Evolutionary conservation across 2,329 filamentous ascomycete genomes (phyloP).

Genomic region (Penicillium sclerotiorum): DNA sequence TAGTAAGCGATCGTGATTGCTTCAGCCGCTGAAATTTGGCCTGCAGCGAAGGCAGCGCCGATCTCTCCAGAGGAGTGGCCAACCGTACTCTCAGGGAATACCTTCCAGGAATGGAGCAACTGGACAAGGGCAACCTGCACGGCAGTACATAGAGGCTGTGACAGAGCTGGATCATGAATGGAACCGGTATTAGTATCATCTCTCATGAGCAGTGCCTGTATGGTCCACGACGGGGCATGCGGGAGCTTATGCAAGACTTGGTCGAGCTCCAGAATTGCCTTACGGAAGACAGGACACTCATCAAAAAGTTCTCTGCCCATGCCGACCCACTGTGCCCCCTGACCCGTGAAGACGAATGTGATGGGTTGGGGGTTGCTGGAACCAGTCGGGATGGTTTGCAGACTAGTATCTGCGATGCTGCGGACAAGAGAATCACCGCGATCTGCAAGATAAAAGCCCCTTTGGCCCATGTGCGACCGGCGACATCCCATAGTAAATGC

Average conservation of each 20-base stretch:
- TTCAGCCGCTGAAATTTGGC: conserved; percentile 18
- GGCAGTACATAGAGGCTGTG: conserved; percentile 37
- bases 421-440: too few species aligned
- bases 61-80: conserved; percentile 44
- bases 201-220: conserved; percentile 11
- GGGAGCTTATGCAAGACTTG: conserved; percentile 5
- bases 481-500: too few species aligned
- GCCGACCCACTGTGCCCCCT: conserved; percentile 39
- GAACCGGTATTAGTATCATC: neutral
- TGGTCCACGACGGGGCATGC: neutral
- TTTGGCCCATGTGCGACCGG: too few species aligned
- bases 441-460: too few species aligned
- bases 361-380: too few species aligned
- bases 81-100: conserved; percentile 28
- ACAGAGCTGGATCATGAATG: conserved; percentile 28
- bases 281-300: conserved; percentile 19
- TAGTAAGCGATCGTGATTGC: conserved; percentile 28
- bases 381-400: neutral
- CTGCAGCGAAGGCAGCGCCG: conserved; percentile 37
- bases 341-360: conserved; percentile 39
- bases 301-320: conserved; percentile 36
- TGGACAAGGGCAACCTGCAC: conserved; percentile 39
- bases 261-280: conserved; percentile 21
- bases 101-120: conserved; percentile 26
- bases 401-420: neutral